These are phyloP conservation scores for Lonicera japonica DNA, from an alignment of 129 eudicot genomes.

Conservation along the genomic window DNA sequence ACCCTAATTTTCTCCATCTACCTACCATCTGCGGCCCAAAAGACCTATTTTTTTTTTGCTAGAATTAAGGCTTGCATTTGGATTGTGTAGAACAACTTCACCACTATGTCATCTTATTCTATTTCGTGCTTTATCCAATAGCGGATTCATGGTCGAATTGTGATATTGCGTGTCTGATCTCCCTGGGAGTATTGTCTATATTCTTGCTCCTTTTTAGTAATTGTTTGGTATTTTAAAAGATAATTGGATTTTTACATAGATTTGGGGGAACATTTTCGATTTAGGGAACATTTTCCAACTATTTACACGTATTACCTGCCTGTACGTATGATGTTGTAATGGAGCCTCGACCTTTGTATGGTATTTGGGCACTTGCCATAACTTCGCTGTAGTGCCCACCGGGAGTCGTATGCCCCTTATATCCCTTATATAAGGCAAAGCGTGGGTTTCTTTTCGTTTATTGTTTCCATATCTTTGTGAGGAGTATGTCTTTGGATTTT, in stretches of 20 bases:
- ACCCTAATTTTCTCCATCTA: conserved; percentile 35
- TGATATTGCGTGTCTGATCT: conserved; percentile 19
- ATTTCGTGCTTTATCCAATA: conserved; percentile 15
- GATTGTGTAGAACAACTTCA: not conserved
- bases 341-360: not conserved
- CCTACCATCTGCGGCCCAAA: conserved; percentile 12
- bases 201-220: conserved; percentile 12
- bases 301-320: not conserved
- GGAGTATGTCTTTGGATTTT: not conserved
- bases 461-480: not conserved
- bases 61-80: not conserved
- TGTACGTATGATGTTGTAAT: conserved; percentile 8
- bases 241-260: not conserved
- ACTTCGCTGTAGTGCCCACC: too few relatives aligned
- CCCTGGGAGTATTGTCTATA: conserved; percentile 5
- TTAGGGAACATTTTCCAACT: too few relatives aligned
- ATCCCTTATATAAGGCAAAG: not conserved
- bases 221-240: conserved; percentile 10
- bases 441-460: not conserved
- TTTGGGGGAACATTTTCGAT: too few relatives aligned
- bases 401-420: too few relatives aligned
- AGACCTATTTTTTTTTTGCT: conserved; percentile 8
- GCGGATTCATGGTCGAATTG: conserved; percentile 10
- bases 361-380: not conserved
- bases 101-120: conserved; percentile 2